These are phyloP conservation scores for Cryomyces minteri DNA, from an alignment of 495 filamentous ascomycete genomes.

Conservation along the genomic window DNA sequence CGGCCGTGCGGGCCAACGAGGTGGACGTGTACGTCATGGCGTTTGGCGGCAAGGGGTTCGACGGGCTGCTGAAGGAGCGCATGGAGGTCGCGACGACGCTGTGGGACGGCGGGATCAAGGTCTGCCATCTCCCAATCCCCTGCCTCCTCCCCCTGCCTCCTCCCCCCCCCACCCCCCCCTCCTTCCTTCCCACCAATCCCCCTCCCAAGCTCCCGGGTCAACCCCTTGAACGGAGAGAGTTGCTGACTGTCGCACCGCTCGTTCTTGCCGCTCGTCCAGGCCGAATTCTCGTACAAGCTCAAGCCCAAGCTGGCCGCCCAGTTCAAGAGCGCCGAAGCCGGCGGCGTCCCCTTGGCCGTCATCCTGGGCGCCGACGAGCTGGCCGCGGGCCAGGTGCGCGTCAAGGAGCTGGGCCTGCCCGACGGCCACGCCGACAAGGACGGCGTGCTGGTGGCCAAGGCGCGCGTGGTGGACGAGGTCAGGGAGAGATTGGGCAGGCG, in stretches of 20 bases:
- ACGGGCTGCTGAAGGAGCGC: constrained; percentile 59
- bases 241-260: too few relatives aligned
- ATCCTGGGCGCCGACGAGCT: constrained; percentile 72
- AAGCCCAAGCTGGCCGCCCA: constrained; percentile 65
- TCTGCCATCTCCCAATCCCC: constrained; percentile 12
- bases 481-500: too few relatives aligned
- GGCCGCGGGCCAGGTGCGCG: constrained; percentile 51
- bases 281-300: constrained; percentile 61
- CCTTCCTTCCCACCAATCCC: too few relatives aligned
- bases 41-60: constrained; percentile 76
- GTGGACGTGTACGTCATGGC: constrained; percentile 86
- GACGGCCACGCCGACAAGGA: constrained; percentile 78
- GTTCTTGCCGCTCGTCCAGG: constrained; percentile 25
- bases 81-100: constrained; percentile 54
- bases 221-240: too few relatives aligned
- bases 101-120: constrained; percentile 68
- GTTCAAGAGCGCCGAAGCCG: constrained; percentile 62
- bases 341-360: constrained; percentile 51
- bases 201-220: too few relatives aligned
- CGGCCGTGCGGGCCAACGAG: constrained; percentile 44
- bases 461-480: constrained; percentile 44
- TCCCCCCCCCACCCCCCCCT: too few relatives aligned
- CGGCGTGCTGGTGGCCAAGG: constrained; percentile 48
- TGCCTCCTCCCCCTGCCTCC: neutral
- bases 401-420: constrained; percentile 68